These are phyloP conservation scores for Sextonia rubra DNA, from an alignment of 164 flowering plant species.

Conservation along the genomic window DNA sequence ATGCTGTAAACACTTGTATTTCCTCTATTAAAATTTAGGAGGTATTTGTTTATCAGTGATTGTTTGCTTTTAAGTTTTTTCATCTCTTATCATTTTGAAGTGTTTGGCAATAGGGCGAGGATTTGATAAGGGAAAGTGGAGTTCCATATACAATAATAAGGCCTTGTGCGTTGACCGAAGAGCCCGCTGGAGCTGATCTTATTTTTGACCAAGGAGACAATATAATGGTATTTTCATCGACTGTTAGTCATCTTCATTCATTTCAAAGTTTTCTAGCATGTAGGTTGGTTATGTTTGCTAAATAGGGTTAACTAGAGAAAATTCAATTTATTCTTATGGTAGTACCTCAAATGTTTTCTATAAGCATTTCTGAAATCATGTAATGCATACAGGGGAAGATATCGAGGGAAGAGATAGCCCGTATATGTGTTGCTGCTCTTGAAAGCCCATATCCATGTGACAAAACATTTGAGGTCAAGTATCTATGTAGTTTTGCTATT, in stretches of 20 bases:
- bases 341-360: not conserved
- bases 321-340: not conserved
- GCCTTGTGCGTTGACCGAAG: constrained; percentile 98
- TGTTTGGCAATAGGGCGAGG: constrained; percentile 67
- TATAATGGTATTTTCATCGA: constrained; percentile 54
- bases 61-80: constrained; percentile 1
- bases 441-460: constrained; percentile 74
- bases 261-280: not conserved
- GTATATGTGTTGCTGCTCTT: constrained; percentile 85
- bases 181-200: constrained; percentile 99
- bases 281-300: not conserved
- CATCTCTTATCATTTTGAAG: not conserved
- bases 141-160: constrained; percentile 87
- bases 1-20: too few species aligned
- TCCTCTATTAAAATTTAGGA: too few species aligned
- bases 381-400: constrained; percentile 70
- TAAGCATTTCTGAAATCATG: not conserved
- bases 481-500: not conserved
- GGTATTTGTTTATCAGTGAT: not conserved
- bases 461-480: constrained; percentile 91
- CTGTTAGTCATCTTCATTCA: not conserved
- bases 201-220: constrained; percentile 98
- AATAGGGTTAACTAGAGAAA: not conserved
- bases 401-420: constrained; percentile 95
- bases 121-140: constrained; percentile 88